Evolutionary conservation across 2,329 filamentous ascomycete species (phyloP), one percentile per base, ranked within the genome.

Genomic region (Ceratocystis colombiana): DNA sequence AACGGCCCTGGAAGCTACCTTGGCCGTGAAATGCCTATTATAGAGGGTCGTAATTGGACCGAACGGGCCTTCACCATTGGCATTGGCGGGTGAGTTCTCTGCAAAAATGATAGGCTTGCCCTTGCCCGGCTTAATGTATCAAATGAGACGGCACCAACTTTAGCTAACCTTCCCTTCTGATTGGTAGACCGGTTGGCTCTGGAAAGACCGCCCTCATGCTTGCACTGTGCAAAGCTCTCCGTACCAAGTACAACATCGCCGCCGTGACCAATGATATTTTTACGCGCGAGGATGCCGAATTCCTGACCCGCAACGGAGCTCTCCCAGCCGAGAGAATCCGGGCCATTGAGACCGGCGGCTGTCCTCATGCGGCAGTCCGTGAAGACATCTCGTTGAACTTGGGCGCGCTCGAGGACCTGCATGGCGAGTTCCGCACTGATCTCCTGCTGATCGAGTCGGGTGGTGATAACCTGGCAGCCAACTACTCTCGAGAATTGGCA

Each of bases 181-280:
- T 41, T 41, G 37, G 30, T 71, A 96, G 92, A 55, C 94, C 94
- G 68, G 94, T 99, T 65, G 94, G 94, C 70, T 96, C 92, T 28
- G 94, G 94, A 73, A 99, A 99, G 77, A 97, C 94, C 0, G 94
- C 94, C 20, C 84, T 97, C 33, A 97, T 99, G 93, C 86, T 96
- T 10, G 88, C 89, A 48, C 88, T 97, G 71, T 96, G 91, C 79
- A 86, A 86, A 45, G 87, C 88, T 6, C 86, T 99, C 5, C 88
- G 94, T 69, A 81, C 86, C 63, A 80, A 83, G 66, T 92, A 89
- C 83, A 90, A 87, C 73, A 88, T 99, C 72, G 94, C 94, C 0
- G 94, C 91, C 68, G 93, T 99, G 25, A 99, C 94, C 62, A 97
- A 97, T 81, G 93, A 97, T 80, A 97, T 97, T 80, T 97, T 97